Percentiles rank a stretch among this genome's conserved stretches.
These are phyloP conservation scores for Phytopythium mirpurense DNA, from an alignment of 352 stramenopile species.

Conservation along the genomic window DNA sequence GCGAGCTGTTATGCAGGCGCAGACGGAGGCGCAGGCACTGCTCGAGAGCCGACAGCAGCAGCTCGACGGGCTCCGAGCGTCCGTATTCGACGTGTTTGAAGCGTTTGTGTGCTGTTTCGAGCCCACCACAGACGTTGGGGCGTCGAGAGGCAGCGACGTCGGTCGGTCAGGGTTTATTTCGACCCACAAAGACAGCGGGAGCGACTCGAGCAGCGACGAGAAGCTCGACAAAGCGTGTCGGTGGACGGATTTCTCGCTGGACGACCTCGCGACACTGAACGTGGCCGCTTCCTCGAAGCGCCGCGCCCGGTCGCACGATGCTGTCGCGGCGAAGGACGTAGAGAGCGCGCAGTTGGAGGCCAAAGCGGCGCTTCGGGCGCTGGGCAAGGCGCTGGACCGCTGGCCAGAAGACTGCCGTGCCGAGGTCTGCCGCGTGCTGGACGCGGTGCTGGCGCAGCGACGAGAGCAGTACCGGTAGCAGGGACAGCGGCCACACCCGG, in stretches of 20 bases:
- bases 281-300: neutral
- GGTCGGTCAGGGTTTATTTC: neutral
- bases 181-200: neutral
- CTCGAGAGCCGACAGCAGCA: conserved; percentile 21
- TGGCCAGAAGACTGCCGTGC: conserved; percentile 45
- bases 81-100: conserved; percentile 54
- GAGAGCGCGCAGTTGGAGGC: conserved; percentile 6
- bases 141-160: neutral
- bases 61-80: conserved; percentile 49
- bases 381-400: conserved; percentile 46
- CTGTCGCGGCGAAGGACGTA: conserved; percentile 3
- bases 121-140: neutral
- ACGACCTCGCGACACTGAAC: conserved; percentile 36
- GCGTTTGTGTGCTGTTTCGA: conserved; percentile 36
- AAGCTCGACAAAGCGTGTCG: conserved; percentile 8
- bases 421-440: conserved; percentile 43
- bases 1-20: conserved; percentile 6
- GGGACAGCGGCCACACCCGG: no score
- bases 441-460: conserved; percentile 6
- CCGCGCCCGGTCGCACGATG: neutral
- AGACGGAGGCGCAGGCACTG: conserved; percentile 11
- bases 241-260: conserved; percentile 42
- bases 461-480: neutral
- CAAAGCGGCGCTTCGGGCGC: conserved; percentile 19
- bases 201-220: conserved; percentile 3